Base-by-base conservation (phyloP, 164 flowering plant genomes). In the Litsea cubeba region DNA sequence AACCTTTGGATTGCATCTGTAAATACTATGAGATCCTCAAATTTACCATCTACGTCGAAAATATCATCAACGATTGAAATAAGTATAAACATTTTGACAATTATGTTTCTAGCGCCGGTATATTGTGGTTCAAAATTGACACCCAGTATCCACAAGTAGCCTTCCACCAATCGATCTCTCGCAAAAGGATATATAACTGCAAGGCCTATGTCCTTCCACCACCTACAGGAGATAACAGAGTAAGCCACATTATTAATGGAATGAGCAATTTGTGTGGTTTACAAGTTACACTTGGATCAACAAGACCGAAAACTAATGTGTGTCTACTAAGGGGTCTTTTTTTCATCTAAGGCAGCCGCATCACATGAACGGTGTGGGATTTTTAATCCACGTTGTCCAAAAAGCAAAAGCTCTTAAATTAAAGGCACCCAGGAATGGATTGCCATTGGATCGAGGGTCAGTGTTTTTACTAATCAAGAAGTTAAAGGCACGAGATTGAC, bases 141-240 rank as follows among this genome's bases (percentile, higher is more conserved):
- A 22, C 69, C 69, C 46, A 66, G 20, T 0, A 66, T 66, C 69
- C 69, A 66, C 1, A 15, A 32, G 46, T 66, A 66, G 69, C 22
- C 20, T n/a, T 66, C 69, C 23, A 66, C 69, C 22, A 66, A 7
- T 66, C 50, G 35, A 30, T 66, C 69, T 32, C 69, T 66, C 3
- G 69, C 69, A 66, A 66, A 17, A 28, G 69, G n/a, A 17, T 28
- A 32, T 12, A 32, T 66, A 8, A 6, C 14, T 66, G 69, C 46
- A 66, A 66, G 69, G 22, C 49, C 49, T 12, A 6, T 28, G 8
- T 66, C 69, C 40, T 32, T 66, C 49, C 49, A 28, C 69, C 69
- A 66, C 46, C 69, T 66, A 63, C 28, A 60, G 10, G 28, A 63
- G 26, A 63, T 12, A 22, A 10, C 30, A 62, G 6, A 22, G 14